Conservation (phyloP, 2,329 filamentous ascomycete species). For the Aspergillus vadensis region DNA sequence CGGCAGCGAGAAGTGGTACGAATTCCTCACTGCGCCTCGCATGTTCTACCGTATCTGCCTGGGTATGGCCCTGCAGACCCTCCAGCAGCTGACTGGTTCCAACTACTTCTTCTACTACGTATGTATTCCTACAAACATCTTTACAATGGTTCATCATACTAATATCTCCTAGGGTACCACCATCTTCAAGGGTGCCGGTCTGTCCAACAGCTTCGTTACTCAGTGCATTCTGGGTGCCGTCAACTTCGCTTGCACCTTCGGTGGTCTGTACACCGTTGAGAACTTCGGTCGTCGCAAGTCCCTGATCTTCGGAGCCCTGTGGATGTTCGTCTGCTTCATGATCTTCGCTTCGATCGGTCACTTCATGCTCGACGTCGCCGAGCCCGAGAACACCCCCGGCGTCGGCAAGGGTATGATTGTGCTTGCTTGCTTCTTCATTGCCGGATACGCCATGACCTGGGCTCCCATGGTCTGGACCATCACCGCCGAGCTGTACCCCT, state of each 20-base stretch:
- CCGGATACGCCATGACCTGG: constrained; percentile 67
- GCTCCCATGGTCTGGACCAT: constrained; percentile 60
- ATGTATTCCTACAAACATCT: constrained; percentile 3
- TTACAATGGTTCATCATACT: constrained; percentile 6
- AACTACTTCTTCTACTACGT: constrained; percentile 60
- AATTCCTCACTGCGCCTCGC: constrained; percentile 48
- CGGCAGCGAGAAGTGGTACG: constrained; percentile 42
- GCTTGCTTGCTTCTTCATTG: constrained; percentile 71
- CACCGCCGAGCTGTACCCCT: constrained; percentile 47
- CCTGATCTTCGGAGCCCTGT: constrained; percentile 65
- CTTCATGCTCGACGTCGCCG: constrained; percentile 38
- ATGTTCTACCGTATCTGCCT: constrained; percentile 49
- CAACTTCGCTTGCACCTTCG: constrained; percentile 68
- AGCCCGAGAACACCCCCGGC: constrained; percentile 48
- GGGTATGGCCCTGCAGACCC: constrained; percentile 45
- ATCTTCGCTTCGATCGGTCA: constrained; percentile 64
- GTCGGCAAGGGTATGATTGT: constrained; percentile 70
- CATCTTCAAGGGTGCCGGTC: constrained; percentile 64
- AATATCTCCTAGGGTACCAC: constrained; percentile 39
- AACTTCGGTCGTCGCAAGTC: constrained; percentile 68
- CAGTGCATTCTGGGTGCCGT: constrained; percentile 67
- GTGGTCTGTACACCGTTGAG: constrained; percentile 69
- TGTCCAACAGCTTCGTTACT: constrained; percentile 64
- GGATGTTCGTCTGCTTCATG: constrained; percentile 67
- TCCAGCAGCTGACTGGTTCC: constrained; percentile 50